These are phyloP conservation scores for Senecio squalidus DNA, from an alignment of 140 eudicot species.

Conservation along the genomic window DNA sequence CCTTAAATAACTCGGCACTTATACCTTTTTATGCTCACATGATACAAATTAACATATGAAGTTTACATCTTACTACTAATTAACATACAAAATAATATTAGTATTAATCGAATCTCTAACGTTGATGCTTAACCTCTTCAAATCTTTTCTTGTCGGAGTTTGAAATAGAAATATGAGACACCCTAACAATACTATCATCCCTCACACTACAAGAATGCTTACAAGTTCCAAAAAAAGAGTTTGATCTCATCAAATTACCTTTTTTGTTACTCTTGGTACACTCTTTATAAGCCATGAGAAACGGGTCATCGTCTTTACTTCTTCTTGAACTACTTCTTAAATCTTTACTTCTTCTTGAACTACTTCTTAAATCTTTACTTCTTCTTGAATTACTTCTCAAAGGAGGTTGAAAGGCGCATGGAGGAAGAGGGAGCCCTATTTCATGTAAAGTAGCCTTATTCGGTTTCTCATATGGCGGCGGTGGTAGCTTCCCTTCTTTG, in stretches of 20 bases:
- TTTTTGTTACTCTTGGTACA: slow-evolving; percentile 45
- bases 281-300: slow-evolving; percentile 59
- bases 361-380: slow-evolving; percentile 22
- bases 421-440: slow-evolving; percentile 53
- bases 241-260: slow-evolving; percentile 25
- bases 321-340: slow-evolving; percentile 25
- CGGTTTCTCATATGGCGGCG: too few relatives aligned
- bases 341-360: slow-evolving; percentile 20
- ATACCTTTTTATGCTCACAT: too few relatives aligned
- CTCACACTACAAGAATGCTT: slow-evolving; percentile 47
- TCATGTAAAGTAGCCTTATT: slow-evolving; percentile 24
- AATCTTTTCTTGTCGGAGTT: slow-evolving; percentile 22
- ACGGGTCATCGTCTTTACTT: slow-evolving; percentile 49
- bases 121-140: background rate
- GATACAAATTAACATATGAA: too few relatives aligned
- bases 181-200: slow-evolving; percentile 52
- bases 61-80: too few relatives aligned
- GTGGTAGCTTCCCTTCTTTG: too few relatives aligned
- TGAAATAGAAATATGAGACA: slow-evolving; percentile 39
- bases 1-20: too few relatives aligned
- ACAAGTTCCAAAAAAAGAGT: slow-evolving; percentile 40
- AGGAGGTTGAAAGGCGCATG: slow-evolving; percentile 42
- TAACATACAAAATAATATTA: too few relatives aligned
- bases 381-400: slow-evolving; percentile 27
- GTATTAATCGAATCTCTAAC: too few relatives aligned